phyloP scores from a whole-genome alignment of 2,329 filamentous ascomycete genomes.

The Incumbomyces lentus region DNA sequence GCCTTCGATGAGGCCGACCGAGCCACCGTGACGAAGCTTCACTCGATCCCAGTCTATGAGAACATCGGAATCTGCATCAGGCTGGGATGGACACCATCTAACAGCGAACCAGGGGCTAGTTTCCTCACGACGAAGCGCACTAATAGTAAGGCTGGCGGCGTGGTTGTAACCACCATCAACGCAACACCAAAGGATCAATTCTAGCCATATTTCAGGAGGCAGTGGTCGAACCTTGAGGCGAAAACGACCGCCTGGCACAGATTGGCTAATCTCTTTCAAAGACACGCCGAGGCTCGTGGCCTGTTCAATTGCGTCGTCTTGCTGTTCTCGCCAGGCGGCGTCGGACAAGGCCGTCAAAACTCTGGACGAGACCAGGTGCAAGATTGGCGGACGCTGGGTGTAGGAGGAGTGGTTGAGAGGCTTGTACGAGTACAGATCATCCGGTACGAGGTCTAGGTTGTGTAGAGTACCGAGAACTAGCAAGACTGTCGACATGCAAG shows the following conservation, averaged over 20 bases:
- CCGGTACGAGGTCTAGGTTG: conserved; percentile 33
- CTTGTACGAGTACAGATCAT: conserved; percentile 33
- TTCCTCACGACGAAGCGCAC: conserved; percentile 23
- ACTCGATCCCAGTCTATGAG: conserved; percentile 14
- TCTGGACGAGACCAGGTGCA: conserved; percentile 33
- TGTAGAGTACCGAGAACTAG: conserved; percentile 36
- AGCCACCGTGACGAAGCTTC: conserved; percentile 8
- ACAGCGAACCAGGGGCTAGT: conserved; percentile 30
- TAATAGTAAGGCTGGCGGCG: conserved; percentile 32
- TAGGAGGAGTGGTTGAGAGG: conserved; percentile 22
- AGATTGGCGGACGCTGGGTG: conserved; percentile 31
- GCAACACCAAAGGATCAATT: conserved; percentile 42
- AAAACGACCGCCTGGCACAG: conserved; percentile 30
- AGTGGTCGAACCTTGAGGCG: conserved; percentile 34
- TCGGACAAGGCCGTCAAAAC: conserved; percentile 40
- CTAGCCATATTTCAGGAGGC: conserved; percentile 39
- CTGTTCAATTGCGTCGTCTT: conserved; percentile 28
- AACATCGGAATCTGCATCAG: conserved; percentile 1
- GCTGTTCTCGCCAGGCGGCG: conserved; percentile 34
- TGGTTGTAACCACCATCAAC: conserved; percentile 35
- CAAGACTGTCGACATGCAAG: conserved; percentile 36
- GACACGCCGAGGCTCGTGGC: conserved; percentile 26
- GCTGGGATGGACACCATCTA: conserved; percentile 26
- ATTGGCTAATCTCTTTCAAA: conserved; percentile 19
- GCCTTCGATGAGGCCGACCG: conserved; percentile 12